Evolutionary conservation across 225 moss, liverwort and hornwort genomes (phyloP).

Genomic region (Physcomitrellopsis africana): DNA sequence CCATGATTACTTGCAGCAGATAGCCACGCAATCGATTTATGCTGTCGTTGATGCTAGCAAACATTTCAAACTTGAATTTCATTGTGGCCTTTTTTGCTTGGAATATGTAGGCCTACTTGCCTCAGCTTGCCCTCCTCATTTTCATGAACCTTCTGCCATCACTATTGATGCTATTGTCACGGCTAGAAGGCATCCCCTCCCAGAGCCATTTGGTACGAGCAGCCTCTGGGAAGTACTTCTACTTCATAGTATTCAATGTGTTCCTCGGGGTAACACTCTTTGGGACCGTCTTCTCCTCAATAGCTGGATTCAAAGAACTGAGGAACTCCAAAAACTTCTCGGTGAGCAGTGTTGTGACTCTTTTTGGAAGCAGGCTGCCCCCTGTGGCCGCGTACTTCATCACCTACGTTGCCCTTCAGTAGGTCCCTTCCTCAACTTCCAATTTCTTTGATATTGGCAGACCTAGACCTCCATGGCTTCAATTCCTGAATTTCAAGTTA

Average conservation of each 20-base stretch:
- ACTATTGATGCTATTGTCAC: constrained; percentile 52
- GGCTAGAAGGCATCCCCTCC: constrained; percentile 62
- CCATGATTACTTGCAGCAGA: too few relatives aligned
- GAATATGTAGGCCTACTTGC: constrained; percentile 50
- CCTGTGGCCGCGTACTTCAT: constrained; percentile 67
- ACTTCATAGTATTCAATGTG: constrained; percentile 76
- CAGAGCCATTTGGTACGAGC: constrained; percentile 63
- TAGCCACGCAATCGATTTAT: too few relatives aligned
- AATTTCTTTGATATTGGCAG: too few relatives aligned
- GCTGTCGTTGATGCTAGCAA: too few relatives aligned
- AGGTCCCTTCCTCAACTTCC: constrained; percentile 12
- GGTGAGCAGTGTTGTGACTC: constrained; percentile 46
- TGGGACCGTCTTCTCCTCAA: constrained; percentile 57
- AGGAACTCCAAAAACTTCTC: constrained; percentile 29
- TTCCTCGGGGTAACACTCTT: constrained; percentile 75
- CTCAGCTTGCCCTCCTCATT: constrained; percentile 64
- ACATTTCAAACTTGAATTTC: too few relatives aligned
- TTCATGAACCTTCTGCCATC: constrained; percentile 62
- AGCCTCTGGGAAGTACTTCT: constrained; percentile 70
- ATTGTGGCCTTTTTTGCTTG: too few relatives aligned
- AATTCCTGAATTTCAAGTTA: too few relatives aligned
- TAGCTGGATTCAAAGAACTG: constrained; percentile 50
- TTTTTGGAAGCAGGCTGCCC: constrained; percentile 67
- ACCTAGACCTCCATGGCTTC: too few relatives aligned
- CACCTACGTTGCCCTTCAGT: constrained; percentile 74